Evolutionary conservation across 2,329 filamentous ascomycete species (phyloP), one percentile per base, ranked within the genome.

Genomic region (Aspergillus fumigatiaffinis): DNA sequence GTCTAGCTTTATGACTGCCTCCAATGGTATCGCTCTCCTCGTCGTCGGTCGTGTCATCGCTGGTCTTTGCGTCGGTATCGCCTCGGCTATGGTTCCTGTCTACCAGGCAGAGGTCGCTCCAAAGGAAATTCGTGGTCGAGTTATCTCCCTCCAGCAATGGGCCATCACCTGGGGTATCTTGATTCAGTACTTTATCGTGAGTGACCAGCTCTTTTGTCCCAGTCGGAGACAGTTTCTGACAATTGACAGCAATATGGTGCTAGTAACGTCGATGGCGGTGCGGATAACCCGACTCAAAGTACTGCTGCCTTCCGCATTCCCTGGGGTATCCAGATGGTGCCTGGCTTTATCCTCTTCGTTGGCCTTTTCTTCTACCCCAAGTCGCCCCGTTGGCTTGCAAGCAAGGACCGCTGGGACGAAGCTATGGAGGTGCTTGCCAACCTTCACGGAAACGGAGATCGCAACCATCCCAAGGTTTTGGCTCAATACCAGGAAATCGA

Each of bases 121-220:
- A 17, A 80, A 80, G 1, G 74, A 73, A 42, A 82, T 79, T 61
- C 76, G 82, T 60, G 82, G 82, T 9, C 81, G 85, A 21, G 79
- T 91, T 44, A 87, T 91, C 21, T 85, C 86, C 47, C 81, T 84
- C 48, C 87, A 91, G 70, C 88, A 91, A 70, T 87, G 87, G 78
- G 86, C 87, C 20, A 90, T 91, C 59, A 88, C 88, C 60, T 88
- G 80, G 80, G 86, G 84, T 61, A 87, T 87, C 61, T 67, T 87
- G 57, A 85, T 87, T 73, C 87, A 87, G 82, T 88, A 86, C 76
- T 86, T 64, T 28, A 70, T 86, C 65, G 69, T 66, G 26, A 41
- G 52, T 48, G 8, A 42, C 44, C 86, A 78, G 79, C 29, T 56
- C 46, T 0, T 55, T 32, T 9, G 4, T 49, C 14, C 3, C 14